Percentiles rank a stretch among this genome's conserved stretches.
Evolutionary conservation across 2,329 filamentous ascomycete genomes (phyloP).

Genomic region (Colletotrichum phormii): DNA sequence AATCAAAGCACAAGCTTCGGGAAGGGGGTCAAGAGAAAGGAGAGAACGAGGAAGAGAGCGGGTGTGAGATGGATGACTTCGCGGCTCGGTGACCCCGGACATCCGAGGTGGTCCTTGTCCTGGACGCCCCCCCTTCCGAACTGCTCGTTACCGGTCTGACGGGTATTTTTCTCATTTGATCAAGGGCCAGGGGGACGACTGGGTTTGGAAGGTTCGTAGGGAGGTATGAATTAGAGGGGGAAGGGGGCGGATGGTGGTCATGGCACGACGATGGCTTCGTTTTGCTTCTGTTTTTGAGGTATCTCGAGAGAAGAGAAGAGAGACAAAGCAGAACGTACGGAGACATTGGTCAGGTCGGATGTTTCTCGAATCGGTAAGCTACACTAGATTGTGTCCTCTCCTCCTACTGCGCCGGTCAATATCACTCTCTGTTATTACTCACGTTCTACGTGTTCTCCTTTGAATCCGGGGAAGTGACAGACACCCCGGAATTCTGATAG

Average conservation of each 20-base stretch:
- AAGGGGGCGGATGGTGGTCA: background rate
- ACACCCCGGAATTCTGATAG: too few relatives aligned
- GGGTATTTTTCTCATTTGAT: background rate
- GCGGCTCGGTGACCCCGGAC: background rate
- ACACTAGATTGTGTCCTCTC: too few relatives aligned
- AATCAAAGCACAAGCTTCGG: background rate
- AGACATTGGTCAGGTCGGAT: background rate
- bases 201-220: background rate
- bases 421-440: background rate
- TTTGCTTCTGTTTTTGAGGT: background rate
- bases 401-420: too few relatives aligned
- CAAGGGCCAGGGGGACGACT: background rate
- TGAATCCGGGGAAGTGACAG: background rate
- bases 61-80: background rate
- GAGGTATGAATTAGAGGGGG: background rate
- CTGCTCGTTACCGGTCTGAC: background rate
- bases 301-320: background rate
- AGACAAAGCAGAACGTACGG: too few relatives aligned
- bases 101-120: background rate
- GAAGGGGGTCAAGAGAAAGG: too few relatives aligned
- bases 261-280: background rate
- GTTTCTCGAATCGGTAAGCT: background rate
- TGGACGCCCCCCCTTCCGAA: background rate
- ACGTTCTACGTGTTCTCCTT: background rate
- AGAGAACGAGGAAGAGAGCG: background rate